Percentiles rank a stretch among this genome's conserved stretches.
phyloP scores from a whole-genome alignment of 257 asterid genomes.

The Haberlea rhodopensis region DNA sequence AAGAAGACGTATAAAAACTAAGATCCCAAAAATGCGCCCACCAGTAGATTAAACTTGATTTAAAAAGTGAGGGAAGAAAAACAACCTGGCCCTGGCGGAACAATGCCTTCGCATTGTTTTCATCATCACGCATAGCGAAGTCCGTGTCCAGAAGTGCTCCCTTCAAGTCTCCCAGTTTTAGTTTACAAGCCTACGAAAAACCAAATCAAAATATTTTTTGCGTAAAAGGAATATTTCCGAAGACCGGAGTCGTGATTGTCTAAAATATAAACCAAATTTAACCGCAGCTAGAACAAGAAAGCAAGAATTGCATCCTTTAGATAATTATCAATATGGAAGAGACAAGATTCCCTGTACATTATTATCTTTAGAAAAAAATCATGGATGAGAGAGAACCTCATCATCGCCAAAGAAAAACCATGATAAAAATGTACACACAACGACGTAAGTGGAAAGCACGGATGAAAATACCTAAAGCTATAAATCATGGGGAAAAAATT shows the following conservation, averaged over 20 bases:
- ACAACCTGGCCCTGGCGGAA: slow-evolving; percentile 98
- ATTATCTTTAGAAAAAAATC: neutral
- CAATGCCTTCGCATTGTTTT: slow-evolving; percentile 90
- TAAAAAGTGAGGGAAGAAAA: slow-evolving; percentile 6
- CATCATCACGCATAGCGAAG: slow-evolving; percentile 95
- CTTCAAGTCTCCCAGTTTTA: slow-evolving; percentile 77
- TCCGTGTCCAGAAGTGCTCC: slow-evolving; percentile 96
- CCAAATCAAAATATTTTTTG: neutral
- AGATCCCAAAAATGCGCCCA: too few relatives aligned
- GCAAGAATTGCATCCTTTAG: neutral
- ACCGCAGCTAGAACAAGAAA: neutral
- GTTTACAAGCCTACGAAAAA: slow-evolving; percentile 72
- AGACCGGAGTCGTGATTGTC: slow-evolving; percentile 1
- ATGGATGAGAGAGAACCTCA: neutral
- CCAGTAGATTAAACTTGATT: too few relatives aligned
- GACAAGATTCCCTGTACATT: neutral
- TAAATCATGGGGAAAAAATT: neutral
- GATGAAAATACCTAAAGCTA: too few relatives aligned
- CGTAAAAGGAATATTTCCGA: neutral
- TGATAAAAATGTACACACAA: neutral
- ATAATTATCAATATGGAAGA: neutral
- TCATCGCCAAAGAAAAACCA: neutral
- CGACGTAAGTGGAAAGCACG: neutral
- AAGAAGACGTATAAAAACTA: too few relatives aligned
- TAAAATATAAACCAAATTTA: neutral